A percentile compares a stretch with the other conserved stretches of the same genome.
These are phyloP conservation scores for Phaeotremella skinneri DNA, from an alignment of 768 basidiomycete species.

Conservation along the genomic window DNA sequence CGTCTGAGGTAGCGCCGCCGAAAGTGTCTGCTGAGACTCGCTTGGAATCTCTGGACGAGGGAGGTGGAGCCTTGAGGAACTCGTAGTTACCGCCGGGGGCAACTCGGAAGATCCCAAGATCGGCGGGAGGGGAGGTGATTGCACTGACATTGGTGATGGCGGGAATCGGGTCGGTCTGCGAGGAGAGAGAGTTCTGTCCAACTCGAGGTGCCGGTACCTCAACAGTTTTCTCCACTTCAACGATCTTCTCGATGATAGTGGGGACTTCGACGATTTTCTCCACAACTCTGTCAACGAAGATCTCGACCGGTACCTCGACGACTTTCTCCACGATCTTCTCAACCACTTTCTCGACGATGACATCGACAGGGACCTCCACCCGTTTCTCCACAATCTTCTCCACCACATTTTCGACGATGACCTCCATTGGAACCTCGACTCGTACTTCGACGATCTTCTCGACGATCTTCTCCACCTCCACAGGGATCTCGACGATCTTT, in stretches of 20 bases:
- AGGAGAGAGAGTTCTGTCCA: background rate
- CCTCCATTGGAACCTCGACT: slow-evolving; percentile 28
- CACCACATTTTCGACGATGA: slow-evolving; percentile 18
- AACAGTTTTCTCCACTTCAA: slow-evolving; percentile 36
- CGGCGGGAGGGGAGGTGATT: slow-evolving; percentile 25
- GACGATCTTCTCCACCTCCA: slow-evolving; percentile 19
- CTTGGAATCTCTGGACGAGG: slow-evolving; percentile 19
- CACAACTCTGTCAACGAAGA: slow-evolving; percentile 26
- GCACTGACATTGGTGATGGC: background rate
- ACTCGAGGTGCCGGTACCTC: slow-evolving; percentile 17
- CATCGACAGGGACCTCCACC: slow-evolving; percentile 35
- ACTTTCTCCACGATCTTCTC: slow-evolving; percentile 31
- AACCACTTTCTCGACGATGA: slow-evolving; percentile 21
- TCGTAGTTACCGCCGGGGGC: slow-evolving; percentile 46
- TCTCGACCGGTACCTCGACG: slow-evolving; percentile 25
- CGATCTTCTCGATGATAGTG: slow-evolving; percentile 37
- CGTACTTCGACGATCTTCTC: slow-evolving; percentile 43
- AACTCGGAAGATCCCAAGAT: slow-evolving; percentile 43
- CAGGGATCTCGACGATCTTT: slow-evolving; percentile 39
- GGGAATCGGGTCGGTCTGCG: slow-evolving; percentile 30
- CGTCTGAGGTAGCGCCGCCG: slow-evolving; percentile 2
- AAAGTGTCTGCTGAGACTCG: slow-evolving; percentile 26
- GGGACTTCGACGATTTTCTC: slow-evolving; percentile 41
- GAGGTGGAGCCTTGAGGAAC: slow-evolving; percentile 50
- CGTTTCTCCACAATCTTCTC: slow-evolving; percentile 35